These are phyloP conservation scores for Dinochytrium kinnereticum DNA, from an alignment of 371 early-diverging fungal genomes.

Conservation along the genomic window DNA sequence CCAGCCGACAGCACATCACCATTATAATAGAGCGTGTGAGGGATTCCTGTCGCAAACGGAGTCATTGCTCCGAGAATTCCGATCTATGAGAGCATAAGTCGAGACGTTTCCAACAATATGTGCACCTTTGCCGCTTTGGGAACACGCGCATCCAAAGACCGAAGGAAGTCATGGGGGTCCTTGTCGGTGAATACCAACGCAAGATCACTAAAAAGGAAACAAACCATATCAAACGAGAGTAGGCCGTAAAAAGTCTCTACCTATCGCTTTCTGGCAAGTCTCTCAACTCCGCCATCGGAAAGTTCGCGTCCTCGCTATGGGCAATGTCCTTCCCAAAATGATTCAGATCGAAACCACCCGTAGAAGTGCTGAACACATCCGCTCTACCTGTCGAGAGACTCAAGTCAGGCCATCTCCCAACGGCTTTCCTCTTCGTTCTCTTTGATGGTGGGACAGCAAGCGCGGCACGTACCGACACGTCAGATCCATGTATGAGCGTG, in stretches of 20 bases:
- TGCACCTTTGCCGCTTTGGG: slow-evolving; percentile 58
- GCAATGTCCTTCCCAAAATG: slow-evolving; percentile 1
- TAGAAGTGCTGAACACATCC: slow-evolving; percentile 8
- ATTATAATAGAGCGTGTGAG: slow-evolving; percentile 66
- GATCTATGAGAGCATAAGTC: slow-evolving; percentile 13
- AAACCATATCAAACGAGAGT: too few relatives aligned
- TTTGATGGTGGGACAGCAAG: background rate
- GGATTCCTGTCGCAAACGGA: slow-evolving; percentile 71
- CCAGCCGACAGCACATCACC: slow-evolving; percentile 61
- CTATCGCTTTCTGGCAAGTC: background rate
- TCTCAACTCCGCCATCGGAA: background rate
- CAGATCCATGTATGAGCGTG: background rate
- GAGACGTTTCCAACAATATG: background rate
- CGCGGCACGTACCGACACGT: slow-evolving; percentile 5
- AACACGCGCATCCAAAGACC: slow-evolving; percentile 58
- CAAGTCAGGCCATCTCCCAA: slow-evolving; percentile 45
- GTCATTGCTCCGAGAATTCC: slow-evolving; percentile 71
- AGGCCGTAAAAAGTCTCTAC: background rate
- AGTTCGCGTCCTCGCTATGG: background rate
- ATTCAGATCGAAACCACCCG: slow-evolving; percentile 18
- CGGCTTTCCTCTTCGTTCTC: slow-evolving; percentile 27
- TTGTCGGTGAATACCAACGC: slow-evolving; percentile 64
- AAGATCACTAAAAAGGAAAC: slow-evolving; percentile 9
- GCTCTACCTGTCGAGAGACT: slow-evolving; percentile 2
- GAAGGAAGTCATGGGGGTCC: slow-evolving; percentile 68